Evolutionary conservation across 2,329 filamentous ascomycete species (phyloP).

Genomic region (Aspergillus sp.): DNA sequence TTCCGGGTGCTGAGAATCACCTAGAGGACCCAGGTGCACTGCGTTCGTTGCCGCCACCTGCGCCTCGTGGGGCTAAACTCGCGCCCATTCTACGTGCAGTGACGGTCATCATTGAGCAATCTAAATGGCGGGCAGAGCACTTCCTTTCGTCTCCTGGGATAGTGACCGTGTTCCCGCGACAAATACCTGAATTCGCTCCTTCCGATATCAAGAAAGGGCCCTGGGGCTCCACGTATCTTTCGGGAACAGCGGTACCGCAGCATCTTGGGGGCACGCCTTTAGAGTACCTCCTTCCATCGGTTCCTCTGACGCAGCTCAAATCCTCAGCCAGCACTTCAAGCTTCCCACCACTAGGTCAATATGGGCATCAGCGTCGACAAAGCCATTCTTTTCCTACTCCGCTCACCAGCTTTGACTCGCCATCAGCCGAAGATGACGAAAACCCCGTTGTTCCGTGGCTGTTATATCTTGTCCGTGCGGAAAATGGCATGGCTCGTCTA

Average conservation of each 20-base stretch:
- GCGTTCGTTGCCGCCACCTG: conserved; percentile 61
- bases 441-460: conserved; percentile 73
- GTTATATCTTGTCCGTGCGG: conserved; percentile 61
- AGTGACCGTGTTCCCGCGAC: conserved; percentile 65
- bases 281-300: conserved; percentile 63
- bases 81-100: conserved; percentile 75
- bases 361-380: conserved; percentile 34
- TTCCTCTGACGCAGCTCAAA: conserved; percentile 36
- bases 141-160: conserved; percentile 68
- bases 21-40: conserved; percentile 56
- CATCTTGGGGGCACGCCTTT: conserved; percentile 56
- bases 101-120: conserved; percentile 73
- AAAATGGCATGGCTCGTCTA: conserved; percentile 59
- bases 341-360: conserved; percentile 56
- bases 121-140: conserved; percentile 73
- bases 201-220: conserved; percentile 51
- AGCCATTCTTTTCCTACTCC: conserved; percentile 37
- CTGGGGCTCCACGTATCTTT: conserved; percentile 55
- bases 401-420: conserved; percentile 38
- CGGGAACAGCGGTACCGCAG: conserved; percentile 50
- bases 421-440: conserved; percentile 60
- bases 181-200: conserved; percentile 52
- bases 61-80: conserved; percentile 60
- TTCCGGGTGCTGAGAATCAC: conserved; percentile 61
- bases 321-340: conserved; percentile 37